These are phyloP conservation scores for Penicillium italicum DNA, from an alignment of 2,329 filamentous ascomycete species.

Conservation along the genomic window DNA sequence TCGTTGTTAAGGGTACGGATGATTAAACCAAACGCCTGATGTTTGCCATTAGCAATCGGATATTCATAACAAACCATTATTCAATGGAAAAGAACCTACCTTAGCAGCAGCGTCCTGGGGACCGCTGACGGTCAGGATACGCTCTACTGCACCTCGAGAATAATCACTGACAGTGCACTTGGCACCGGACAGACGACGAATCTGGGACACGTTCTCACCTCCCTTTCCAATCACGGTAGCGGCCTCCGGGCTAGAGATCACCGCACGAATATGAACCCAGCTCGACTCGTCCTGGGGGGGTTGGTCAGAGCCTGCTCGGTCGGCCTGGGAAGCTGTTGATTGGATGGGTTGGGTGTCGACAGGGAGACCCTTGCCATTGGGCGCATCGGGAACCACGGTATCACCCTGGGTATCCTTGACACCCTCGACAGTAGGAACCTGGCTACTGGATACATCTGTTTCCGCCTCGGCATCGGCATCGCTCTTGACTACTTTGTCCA, in stretches of 20 bases:
- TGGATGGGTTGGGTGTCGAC: slow-evolving; percentile 58
- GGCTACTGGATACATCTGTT: slow-evolving; percentile 28
- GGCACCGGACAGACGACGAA: slow-evolving; percentile 87
- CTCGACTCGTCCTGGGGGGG: slow-evolving; percentile 79
- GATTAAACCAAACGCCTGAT: slow-evolving; percentile 92
- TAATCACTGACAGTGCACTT: slow-evolving; percentile 99
- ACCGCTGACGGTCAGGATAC: slow-evolving; percentile 94
- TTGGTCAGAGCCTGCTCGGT: slow-evolving; percentile 44
- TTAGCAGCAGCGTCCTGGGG: slow-evolving; percentile 96
- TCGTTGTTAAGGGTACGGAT: slow-evolving; percentile 98
- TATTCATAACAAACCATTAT: not conserved
- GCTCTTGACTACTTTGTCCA: slow-evolving; percentile 83
- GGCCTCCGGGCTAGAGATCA: slow-evolving; percentile 95
- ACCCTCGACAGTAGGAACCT: slow-evolving; percentile 16
- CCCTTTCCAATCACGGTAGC: slow-evolving; percentile 98
- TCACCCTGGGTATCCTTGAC: slow-evolving; percentile 55
- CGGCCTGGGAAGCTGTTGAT: slow-evolving; percentile 54
- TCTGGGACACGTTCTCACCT: slow-evolving; percentile 97
- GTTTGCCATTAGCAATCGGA: slow-evolving; percentile 14
- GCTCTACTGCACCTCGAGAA: slow-evolving; percentile 91
- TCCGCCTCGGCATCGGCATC: slow-evolving; percentile 46
- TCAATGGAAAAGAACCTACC: slow-evolving; percentile 50
- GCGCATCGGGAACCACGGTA: slow-evolving; percentile 63
- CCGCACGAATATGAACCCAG: slow-evolving; percentile 95
- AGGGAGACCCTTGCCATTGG: slow-evolving; percentile 51